Evolutionary conservation across 257 asterid species (phyloP).

Genomic region (Solanum chmielewskii): DNA sequence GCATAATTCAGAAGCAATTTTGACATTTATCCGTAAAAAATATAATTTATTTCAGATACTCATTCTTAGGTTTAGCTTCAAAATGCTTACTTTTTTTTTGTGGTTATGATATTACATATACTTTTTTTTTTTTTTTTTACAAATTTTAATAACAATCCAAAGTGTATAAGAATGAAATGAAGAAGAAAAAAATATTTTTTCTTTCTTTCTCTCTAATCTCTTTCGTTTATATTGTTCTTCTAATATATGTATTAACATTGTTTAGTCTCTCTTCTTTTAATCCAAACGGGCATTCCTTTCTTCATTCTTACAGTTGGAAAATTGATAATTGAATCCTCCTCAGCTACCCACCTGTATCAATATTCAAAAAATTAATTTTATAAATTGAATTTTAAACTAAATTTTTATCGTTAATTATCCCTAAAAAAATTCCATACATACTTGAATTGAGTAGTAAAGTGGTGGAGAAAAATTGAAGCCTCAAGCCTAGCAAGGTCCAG

Average conservation of each 20-base stretch:
- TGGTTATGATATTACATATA: too few relatives aligned
- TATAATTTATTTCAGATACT: too few relatives aligned
- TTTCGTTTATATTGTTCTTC: not conserved
- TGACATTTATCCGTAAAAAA: too few relatives aligned
- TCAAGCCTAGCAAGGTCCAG: conserved; percentile 92
- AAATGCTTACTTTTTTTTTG: too few relatives aligned
- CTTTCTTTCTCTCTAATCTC: not conserved
- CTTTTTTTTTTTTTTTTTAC: too few relatives aligned
- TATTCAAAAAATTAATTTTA: not conserved
- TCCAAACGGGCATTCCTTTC: conserved; percentile 69
- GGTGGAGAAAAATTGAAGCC: conserved; percentile 85
- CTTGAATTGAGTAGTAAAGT: conserved; percentile 83
- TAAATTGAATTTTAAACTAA: not conserved
- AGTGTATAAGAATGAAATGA: not conserved
- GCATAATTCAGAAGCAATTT: too few relatives aligned
- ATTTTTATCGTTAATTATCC: not conserved
- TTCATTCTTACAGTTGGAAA: conserved; percentile 89
- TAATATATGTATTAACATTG: not conserved
- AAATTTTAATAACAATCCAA: not conserved
- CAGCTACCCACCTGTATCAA: conserved; percentile 65
- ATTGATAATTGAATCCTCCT: conserved; percentile 57
- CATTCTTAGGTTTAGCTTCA: too few relatives aligned
- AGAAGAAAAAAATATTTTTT: not conserved
- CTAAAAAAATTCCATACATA: not conserved
- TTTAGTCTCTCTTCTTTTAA: conserved; percentile 28